Base-by-base conservation (phyloP, 768 basidiomycete species). In the Suillus ampliporus region DNA sequence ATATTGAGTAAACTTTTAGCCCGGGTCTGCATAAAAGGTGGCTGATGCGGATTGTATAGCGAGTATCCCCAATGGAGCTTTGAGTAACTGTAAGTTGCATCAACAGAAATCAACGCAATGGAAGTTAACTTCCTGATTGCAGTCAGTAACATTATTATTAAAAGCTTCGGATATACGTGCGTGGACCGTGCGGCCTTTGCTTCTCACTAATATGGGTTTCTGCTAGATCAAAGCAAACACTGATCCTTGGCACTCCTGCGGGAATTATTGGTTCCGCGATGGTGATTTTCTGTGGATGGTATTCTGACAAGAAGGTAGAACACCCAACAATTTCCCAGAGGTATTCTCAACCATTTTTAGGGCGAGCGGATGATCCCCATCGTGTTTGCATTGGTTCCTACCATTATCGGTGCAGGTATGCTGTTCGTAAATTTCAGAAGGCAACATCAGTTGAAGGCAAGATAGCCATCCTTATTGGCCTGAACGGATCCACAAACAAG, bases 61-160 rank as follows among this genome's bases (percentile, higher is more conserved):
- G 60, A 89, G 85, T 66, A 84, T 89, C 38, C 87, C 88, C 0
- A 89, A 87, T 67, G 88, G 88, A 21, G 87, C 71, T 2, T 68
- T 89, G 35, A 87, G 82, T 68, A 88, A 89, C 64, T 88, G 87
- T 88, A 63, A 64, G 83, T 75, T n/a, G 23, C 6, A 47, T 41
- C 6, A 13, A 28, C n/a, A 19, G 31, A n/a, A 4, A 56, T 21
- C 51, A 51, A 19, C 38, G 38, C 17, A 26, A 26, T 7, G 4
- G 38, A 37, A 31, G 4, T 52, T 53, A 21, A 58, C 65, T 28
- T 68, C 21, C 21, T 43, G 43, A 43, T 28, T 35, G 6, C 58
- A 88, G 87, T 85, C 74, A 84, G 86, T 71, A 88, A 87, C 67
- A 72, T 86, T 11, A 83, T 89, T 61, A 84, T 89, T 71, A 84